Percentiles rank a stretch among this genome's conserved stretches.
phyloP scores from a whole-genome alignment of 148 eudicot species.

The Polygonum aviculare region DNA sequence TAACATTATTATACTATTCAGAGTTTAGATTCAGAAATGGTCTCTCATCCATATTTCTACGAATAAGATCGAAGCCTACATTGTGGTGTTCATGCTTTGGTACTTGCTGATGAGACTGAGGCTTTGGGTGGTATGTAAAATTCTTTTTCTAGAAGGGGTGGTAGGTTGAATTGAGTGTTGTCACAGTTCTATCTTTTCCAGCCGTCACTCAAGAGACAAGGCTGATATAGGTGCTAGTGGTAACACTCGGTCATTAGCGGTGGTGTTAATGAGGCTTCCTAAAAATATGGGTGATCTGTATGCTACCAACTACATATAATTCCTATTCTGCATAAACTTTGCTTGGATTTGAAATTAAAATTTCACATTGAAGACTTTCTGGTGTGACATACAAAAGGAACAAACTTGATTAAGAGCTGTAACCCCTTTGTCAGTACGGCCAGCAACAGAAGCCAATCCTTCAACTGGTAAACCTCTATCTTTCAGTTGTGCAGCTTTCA shows the following conservation, averaged over 20 bases:
- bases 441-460: slow-evolving; percentile 70
- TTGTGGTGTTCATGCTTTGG: background rate
- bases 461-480: slow-evolving; percentile 77
- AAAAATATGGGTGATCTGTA: background rate
- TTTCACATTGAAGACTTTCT: slow-evolving; percentile 11
- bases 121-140: too few species aligned
- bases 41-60: background rate
- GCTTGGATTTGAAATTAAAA: background rate
- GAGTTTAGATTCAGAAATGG: background rate
- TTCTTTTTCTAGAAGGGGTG: background rate
- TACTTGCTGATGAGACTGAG: too few species aligned
- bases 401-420: slow-evolving; percentile 87
- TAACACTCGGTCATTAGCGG: background rate
- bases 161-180: background rate
- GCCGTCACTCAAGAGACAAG: too few species aligned
- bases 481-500: slow-evolving; percentile 57
- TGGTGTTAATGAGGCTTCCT: background rate
- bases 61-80: background rate
- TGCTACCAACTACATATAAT: background rate
- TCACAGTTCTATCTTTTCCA: background rate
- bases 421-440: slow-evolving; percentile 97
- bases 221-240: background rate
- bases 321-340: background rate
- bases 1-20: background rate
- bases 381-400: slow-evolving; percentile 67